Conservation (phyloP, 2,329 filamentous ascomycete species). For the Fonsecaea pedrosoi region DNA sequence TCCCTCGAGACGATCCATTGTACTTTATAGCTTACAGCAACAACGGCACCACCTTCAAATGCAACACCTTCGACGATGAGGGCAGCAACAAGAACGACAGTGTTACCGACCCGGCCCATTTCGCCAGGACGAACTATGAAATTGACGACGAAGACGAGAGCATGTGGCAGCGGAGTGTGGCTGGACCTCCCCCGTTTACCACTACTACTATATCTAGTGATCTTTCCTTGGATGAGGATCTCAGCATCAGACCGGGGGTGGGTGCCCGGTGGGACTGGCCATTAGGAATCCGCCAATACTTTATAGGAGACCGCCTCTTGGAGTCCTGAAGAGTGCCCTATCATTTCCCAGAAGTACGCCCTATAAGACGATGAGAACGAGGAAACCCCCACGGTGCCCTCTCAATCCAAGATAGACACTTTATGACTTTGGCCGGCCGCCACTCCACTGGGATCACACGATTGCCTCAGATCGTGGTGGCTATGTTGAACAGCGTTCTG, state of each 20-base stretch:
- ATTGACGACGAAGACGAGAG: background rate
- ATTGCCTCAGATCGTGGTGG: too few species aligned
- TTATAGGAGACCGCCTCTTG: too few species aligned
- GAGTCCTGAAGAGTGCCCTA: too few species aligned
- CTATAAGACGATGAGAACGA: background rate
- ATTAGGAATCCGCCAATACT: too few species aligned
- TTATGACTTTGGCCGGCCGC: too few species aligned
- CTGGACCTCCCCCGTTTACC: background rate
- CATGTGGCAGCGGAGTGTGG: background rate
- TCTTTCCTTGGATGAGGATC: background rate
- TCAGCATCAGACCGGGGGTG: too few species aligned
- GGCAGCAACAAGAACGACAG: background rate
- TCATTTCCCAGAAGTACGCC: too few species aligned
- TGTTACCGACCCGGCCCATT: too few species aligned
- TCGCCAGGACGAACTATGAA: background rate
- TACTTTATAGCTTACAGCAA: background rate
- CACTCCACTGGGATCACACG: too few species aligned
- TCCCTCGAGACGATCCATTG: background rate
- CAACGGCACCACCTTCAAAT: background rate
- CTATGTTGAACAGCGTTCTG: too few species aligned
- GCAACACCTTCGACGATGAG: background rate
- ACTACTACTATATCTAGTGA: background rate
- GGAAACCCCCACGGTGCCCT: background rate
- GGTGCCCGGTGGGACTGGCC: too few species aligned
- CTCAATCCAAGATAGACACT: too few species aligned